Base-by-base conservation (phyloP, 78 protist genomes). In the Dictyostelium firmibasis region DNA sequence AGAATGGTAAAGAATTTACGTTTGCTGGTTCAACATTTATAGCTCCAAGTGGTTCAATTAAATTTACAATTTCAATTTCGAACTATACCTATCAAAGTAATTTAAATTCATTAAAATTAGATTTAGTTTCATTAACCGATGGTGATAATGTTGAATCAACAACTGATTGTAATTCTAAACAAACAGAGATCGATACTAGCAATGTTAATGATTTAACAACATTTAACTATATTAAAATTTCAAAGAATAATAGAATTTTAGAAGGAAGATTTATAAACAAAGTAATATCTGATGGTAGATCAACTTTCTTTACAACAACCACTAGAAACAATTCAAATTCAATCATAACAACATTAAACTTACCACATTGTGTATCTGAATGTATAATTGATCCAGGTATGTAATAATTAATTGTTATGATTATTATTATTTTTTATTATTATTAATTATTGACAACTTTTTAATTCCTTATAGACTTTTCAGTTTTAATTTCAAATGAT, bases 371-470 rank as follows among this genome's bases (percentile, higher is more conserved):
- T 25, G 35, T 29, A 25, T 5, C 1, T 14, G 79, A 60, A 13
- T 50, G 75, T 78, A 5, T 36, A 23, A 25, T 87, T 20, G 93
- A 87, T 87, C 93, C 93, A 2, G 93, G 78, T 70, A 70, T 70
- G 38, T 70, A 14, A 27, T 11, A 67, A 67, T 27, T 9, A 31
- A 27, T 70, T 25, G 8, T 25, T 29, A n/a, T n/a, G n/a, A n/a
- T n/a, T 70, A 14, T 25, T 31, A 4, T 70, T 29, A 14, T 70
- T 70, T 27, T 27, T 69, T 29, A 7, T 69, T 29, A 25, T 3
- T 69, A 25, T 69, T 69, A 29, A 9, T 25, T 27, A 0, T 1
- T 25, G 27, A 8, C 31, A 70, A 7, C 38, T 11, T 25, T 70
- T 29, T 29, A 13, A 3, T 20, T 29, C n/a, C n/a, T n/a, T n/a